Evolutionary conservation across 225 moss, liverwort and hornwort genomes (phyloP).

Genomic region (Sphagnum contortum): DNA sequence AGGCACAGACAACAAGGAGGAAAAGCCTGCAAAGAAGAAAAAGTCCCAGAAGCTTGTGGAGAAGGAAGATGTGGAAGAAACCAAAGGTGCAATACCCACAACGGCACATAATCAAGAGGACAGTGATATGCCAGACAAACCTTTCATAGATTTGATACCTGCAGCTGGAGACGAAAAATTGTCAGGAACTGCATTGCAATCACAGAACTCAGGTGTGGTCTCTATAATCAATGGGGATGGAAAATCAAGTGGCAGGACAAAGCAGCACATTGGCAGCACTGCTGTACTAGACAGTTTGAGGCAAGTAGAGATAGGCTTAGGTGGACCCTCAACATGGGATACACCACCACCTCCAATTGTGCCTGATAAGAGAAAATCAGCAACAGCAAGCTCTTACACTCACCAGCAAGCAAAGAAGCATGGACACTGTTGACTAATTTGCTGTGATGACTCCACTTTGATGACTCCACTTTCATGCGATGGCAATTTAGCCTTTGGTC

Average conservation of each 20-base stretch:
- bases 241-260: conserved; percentile 23
- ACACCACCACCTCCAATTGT: conserved; percentile 6
- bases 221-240: conserved; percentile 42
- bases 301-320: conserved; percentile 57
- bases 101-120: conserved; percentile 6
- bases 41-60: conserved; percentile 11
- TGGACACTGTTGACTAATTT: no score
- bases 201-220: conserved; percentile 43
- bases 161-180: conserved; percentile 3
- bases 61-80: background rate
- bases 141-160: conserved; percentile 31
- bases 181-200: conserved; percentile 3
- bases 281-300: conserved; percentile 18
- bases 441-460: no score
- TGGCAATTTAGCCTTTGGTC: no score
- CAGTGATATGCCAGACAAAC: conserved; percentile 23
- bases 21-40: conserved; percentile 4
- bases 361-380: background rate
- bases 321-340: conserved; percentile 82
- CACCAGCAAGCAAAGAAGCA: no score
- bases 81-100: background rate
- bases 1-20: conserved; percentile 5
- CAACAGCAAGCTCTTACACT: no score
- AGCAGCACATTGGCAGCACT: conserved; percentile 20
- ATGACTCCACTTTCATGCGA: no score